These are phyloP conservation scores for Aspergillus ochraceoroseus DNA, from an alignment of 2,329 filamentous ascomycete species.

Conservation along the genomic window DNA sequence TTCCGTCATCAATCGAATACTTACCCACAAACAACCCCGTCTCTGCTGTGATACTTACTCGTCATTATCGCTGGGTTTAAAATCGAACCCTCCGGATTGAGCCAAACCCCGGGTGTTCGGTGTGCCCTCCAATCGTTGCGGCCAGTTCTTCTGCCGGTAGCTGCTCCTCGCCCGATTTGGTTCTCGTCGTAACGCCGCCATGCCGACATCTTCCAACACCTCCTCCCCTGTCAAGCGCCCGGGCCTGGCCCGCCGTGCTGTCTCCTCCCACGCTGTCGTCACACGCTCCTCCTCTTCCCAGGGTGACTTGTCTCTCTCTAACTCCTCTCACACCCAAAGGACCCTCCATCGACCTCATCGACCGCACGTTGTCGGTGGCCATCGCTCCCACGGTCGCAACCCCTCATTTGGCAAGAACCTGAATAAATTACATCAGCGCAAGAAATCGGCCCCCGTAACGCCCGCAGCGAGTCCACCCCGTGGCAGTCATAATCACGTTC, in stretches of 20 bases:
- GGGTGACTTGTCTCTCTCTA: constrained; percentile 30
- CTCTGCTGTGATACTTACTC: constrained; percentile 7
- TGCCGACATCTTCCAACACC: constrained; percentile 28
- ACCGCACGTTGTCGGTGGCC: constrained; percentile 41
- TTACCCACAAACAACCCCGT: constrained; percentile 5
- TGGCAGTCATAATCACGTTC: constrained; percentile 35
- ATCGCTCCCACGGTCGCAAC: constrained; percentile 40
- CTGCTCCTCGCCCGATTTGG: constrained; percentile 20
- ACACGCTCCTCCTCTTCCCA: constrained; percentile 34
- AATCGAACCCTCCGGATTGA: not conserved
- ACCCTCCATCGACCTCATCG: constrained; percentile 36
- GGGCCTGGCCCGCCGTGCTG: constrained; percentile 38
- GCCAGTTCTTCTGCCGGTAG: constrained; percentile 10
- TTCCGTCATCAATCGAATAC: constrained; percentile 6
- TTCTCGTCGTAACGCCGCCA: constrained; percentile 17
- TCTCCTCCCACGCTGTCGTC: constrained; percentile 40
- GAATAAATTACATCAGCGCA: constrained; percentile 45
- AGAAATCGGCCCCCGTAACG: constrained; percentile 45
- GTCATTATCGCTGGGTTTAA: constrained; percentile 5
- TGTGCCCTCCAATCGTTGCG: constrained; percentile 14
- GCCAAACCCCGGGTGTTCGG: constrained; percentile 4
- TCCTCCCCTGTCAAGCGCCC: constrained; percentile 41
- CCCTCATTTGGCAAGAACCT: constrained; percentile 45
- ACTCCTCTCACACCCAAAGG: constrained; percentile 30
- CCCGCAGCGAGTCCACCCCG: constrained; percentile 40